Percentiles rank a stretch among this genome's conserved stretches.
Conservation (phyloP, 192 early-diverging fungal genomes). For the Entomortierella chlamydospora region DNA sequence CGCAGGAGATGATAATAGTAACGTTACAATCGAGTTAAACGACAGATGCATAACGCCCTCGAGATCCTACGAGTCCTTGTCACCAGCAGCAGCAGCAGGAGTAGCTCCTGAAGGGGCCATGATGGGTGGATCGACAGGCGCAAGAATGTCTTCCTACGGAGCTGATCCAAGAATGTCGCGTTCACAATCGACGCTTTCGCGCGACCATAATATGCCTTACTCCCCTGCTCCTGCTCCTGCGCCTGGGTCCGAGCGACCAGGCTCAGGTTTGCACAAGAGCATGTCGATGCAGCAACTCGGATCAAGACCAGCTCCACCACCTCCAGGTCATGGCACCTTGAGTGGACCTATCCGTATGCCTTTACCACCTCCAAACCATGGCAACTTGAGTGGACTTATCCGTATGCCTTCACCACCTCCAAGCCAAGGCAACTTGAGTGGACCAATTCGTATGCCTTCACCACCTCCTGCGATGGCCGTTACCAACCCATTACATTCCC, state of each 20-base stretch:
- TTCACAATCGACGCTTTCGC: slow-evolving; percentile 10
- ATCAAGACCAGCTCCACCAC: slow-evolving; percentile 32
- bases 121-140: no score
- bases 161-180: slow-evolving; percentile 10
- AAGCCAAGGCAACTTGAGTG: neutral
- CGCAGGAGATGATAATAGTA: neutral
- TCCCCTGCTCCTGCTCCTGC: no score
- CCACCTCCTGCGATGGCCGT: neutral
- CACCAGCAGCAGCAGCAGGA: neutral
- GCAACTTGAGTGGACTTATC: neutral
- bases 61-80: slow-evolving; percentile 3
- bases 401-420: slow-evolving; percentile 7
- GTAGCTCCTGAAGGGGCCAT: no score
- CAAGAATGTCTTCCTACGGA: neutral
- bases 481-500: neutral
- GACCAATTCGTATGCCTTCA: neutral
- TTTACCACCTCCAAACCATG: slow-evolving; percentile 3
- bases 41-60: neutral
- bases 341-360: neutral
- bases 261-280: slow-evolving; percentile 8
- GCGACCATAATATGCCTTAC: no score
- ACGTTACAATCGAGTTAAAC: slow-evolving; percentile 20
- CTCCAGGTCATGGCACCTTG: neutral
- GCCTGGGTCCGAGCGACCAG: neutral
- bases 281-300: slow-evolving; percentile 31